A percentile compares a stretch with the other conserved stretches of the same genome.
These are phyloP conservation scores for Saccharum spontaneum DNA, from an alignment of 176 grass and related monocot genomes.

Conservation along the genomic window DNA sequence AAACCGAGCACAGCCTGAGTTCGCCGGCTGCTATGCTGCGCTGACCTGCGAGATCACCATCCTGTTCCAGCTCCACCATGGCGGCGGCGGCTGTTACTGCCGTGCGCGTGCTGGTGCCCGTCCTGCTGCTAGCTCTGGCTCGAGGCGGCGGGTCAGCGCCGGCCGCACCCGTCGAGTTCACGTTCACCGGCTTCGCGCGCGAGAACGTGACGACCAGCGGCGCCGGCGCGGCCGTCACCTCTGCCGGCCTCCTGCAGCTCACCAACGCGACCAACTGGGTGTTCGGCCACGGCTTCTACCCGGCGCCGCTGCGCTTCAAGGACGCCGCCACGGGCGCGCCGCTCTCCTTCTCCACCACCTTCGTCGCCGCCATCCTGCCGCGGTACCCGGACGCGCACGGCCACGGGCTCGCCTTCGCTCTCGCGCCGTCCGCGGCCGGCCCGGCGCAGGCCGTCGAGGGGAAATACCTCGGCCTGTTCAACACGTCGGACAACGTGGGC, in stretches of 20 bases:
- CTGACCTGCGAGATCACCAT: neutral
- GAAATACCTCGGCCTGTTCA: conserved; percentile 56
- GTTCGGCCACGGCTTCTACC: conserved; percentile 60
- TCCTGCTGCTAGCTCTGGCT: conserved; percentile 10
- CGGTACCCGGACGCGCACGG: conserved; percentile 49
- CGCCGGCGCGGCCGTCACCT: conserved; percentile 4
- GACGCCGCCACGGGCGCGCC: conserved; percentile 29
- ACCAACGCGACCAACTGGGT: conserved; percentile 47
- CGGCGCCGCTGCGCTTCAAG: conserved; percentile 34
- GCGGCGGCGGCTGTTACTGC: neutral
- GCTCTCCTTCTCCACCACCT: conserved; percentile 70
- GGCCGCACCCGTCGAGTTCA: conserved; percentile 13
- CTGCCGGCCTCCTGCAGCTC: conserved; percentile 40
- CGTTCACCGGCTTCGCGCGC: conserved; percentile 35
- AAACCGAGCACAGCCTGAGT: neutral
- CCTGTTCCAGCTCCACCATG: neutral
- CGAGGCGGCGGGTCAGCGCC: neutral
- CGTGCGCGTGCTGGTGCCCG: neutral
- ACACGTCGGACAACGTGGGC: conserved; percentile 23
- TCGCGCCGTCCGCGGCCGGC: conserved; percentile 33
- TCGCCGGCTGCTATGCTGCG: neutral
- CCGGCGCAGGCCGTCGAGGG: conserved; percentile 13
- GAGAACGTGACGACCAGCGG: conserved; percentile 33
- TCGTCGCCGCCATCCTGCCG: conserved; percentile 53
- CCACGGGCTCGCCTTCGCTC: conserved; percentile 64